These are phyloP conservation scores for Vinca minor DNA, from an alignment of 257 asterid species.

Conservation along the genomic window DNA sequence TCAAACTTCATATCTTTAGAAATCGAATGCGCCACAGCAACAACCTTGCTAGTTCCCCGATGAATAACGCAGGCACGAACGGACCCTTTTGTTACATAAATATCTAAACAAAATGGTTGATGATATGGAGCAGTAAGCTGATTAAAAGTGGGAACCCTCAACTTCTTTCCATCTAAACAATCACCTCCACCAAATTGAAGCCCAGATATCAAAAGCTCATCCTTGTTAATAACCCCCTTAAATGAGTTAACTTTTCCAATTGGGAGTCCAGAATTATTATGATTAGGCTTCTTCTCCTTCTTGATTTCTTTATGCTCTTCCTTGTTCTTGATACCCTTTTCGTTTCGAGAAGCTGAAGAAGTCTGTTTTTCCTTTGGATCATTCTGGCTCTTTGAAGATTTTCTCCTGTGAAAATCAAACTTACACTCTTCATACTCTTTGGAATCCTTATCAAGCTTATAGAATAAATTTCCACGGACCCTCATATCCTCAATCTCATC, in stretches of 20 bases:
- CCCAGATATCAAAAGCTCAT: slow-evolving; percentile 14
- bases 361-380: slow-evolving; percentile 20
- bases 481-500: slow-evolving; percentile 78
- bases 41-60: slow-evolving; percentile 82
- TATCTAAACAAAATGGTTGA: slow-evolving; percentile 78
- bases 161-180: slow-evolving; percentile 26
- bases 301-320: slow-evolving; percentile 23
- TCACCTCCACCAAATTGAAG: slow-evolving; percentile 25
- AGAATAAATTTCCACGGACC: slow-evolving; percentile 59
- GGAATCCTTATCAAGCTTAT: slow-evolving; percentile 72
- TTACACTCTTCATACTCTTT: slow-evolving; percentile 67
- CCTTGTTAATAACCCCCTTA: slow-evolving; percentile 7
- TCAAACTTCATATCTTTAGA: slow-evolving; percentile 87
- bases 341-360: slow-evolving; percentile 10
- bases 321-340: slow-evolving; percentile 21
- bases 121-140: slow-evolving; percentile 78
- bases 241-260: slow-evolving; percentile 1
- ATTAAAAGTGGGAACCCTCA: slow-evolving; percentile 60
- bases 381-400: slow-evolving; percentile 29
- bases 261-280: background rate
- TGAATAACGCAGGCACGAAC: slow-evolving; percentile 77
- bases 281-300: slow-evolving; percentile 16
- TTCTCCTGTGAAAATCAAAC: slow-evolving; percentile 64
- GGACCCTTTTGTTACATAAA: slow-evolving; percentile 56
- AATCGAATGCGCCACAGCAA: slow-evolving; percentile 68